Conservation (phyloP, 2,329 filamentous ascomycete genomes). For the Hirsutella rhossiliensis region DNA sequence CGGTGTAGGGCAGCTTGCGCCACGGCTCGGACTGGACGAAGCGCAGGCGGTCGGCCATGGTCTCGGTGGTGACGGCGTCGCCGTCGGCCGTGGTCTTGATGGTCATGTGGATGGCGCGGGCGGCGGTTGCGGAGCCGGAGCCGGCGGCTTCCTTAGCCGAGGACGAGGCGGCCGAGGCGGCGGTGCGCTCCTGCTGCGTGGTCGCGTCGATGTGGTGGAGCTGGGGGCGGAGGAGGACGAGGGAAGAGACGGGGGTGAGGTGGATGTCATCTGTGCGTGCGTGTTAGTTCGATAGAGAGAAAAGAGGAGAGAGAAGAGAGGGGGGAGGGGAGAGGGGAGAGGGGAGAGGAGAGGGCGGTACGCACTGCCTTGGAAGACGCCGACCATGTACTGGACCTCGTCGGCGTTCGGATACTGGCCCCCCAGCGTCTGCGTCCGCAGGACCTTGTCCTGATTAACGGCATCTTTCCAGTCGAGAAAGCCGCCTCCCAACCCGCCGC, state of each 20-base stretch:
- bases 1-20: conserved; percentile 66
- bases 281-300: conserved; percentile 7
- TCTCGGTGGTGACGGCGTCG: conserved; percentile 53
- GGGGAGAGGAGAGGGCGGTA: conserved; percentile 5
- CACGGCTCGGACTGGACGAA: conserved; percentile 73
- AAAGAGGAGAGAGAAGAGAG: not conserved
- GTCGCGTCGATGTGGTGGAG: conserved; percentile 86
- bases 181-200: conserved; percentile 52
- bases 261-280: conserved; percentile 63
- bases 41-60: conserved; percentile 64
- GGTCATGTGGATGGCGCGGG: conserved; percentile 74
- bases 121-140: conserved; percentile 30
- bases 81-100: conserved; percentile 66
- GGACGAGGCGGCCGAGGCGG: conserved; percentile 22
- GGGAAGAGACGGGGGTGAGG: conserved; percentile 68
- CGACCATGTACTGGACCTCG: conserved; percentile 78
- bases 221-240: conserved; percentile 83
- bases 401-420: conserved; percentile 63
- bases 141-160: conserved; percentile 22
- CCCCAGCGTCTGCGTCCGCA: conserved; percentile 73
- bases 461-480: conserved; percentile 53
- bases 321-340: not conserved
- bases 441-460: conserved; percentile 55
- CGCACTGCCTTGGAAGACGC: conserved; percentile 74
- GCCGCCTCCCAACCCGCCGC: no score